Evolutionary conservation across 352 stramenopile species (phyloP), one percentile per base, ranked within the genome.

Genomic region (Thalassiosira exigua): DNA sequence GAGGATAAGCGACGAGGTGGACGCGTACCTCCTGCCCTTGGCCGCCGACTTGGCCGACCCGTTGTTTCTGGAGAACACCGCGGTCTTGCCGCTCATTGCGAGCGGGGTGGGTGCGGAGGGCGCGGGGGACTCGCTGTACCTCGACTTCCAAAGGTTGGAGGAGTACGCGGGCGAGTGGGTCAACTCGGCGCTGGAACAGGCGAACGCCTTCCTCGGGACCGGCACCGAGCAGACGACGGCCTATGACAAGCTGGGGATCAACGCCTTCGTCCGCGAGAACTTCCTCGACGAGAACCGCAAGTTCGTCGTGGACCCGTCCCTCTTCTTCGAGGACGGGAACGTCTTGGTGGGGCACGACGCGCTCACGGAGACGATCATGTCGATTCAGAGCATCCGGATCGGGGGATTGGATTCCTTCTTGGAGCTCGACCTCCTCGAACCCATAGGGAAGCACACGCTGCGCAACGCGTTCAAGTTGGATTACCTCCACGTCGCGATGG

Each of bases 361-460:
- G 3, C 9, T 87, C 0, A 82, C 81, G 5, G 36, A 87, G 50
- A 86, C 75, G 11, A 82, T 56, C 26, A 82, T 90, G 12, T 76
- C 56, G 11, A 61, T 90, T 4, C 76, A 83, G 21, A 52, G 61
- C 17, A 32, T 90, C 17, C 70, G 66, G 39, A 12, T 89, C 7
- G 62, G 30, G 46, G 84, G 84, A 17, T 51, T 91, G 27, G 84
- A 89, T 53, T 87, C 69, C 7, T 83, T 91, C 7, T 71, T 68
- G 1, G 32, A 50, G 4, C 73, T 88, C 19, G 53, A 81, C 56
- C 52, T 83, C 26, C 69, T 91, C 7, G 26, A 76, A 19, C 52
- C 44, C 4, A 84, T 89, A 54, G 82, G 81, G 27, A 78, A 78
- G 11, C 57, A 84, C 24, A 86, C 82, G 3, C 27, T 91, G 4